phyloP scores from a whole-genome alignment of 192 early-diverging fungal species.

The Geosiphon pyriformis region DNA sequence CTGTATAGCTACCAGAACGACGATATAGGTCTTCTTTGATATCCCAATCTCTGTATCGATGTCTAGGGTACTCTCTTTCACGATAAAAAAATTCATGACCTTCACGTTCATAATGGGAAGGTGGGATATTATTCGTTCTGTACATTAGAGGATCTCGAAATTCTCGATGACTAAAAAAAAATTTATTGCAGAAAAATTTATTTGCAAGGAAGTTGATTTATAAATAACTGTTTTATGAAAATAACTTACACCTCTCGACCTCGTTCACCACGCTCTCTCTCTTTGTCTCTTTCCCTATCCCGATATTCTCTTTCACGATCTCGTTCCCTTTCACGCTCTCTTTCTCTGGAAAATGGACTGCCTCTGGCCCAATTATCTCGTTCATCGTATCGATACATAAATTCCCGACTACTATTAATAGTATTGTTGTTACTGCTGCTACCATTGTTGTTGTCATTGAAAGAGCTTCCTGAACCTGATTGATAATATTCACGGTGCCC shows the following conservation, averaged over 20 bases:
- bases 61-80: slow-evolving; percentile 13
- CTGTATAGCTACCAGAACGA: not conserved
- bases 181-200: not conserved
- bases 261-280: not conserved
- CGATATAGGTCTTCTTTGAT: not conserved
- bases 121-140: not conserved
- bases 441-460: not conserved
- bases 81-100: slow-evolving; percentile 5
- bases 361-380: not conserved
- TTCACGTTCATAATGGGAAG: slow-evolving; percentile 13
- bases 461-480: not conserved
- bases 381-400: slow-evolving; percentile 4
- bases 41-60: slow-evolving; percentile 11
- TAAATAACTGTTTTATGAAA: too few species aligned
- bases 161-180: not conserved
- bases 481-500: not conserved
- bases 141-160: not conserved
- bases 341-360: slow-evolving; percentile 12
- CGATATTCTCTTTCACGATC: slow-evolving; percentile 6
- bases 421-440: not conserved
- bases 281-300: slow-evolving; percentile 5
- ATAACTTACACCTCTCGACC: not conserved
- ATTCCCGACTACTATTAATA: not conserved
- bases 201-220: too few species aligned
- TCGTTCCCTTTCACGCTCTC: slow-evolving; percentile 6